Evolutionary conservation across 2,329 filamentous ascomycete genomes (phyloP), one percentile per base, ranked within the genome.

Genomic region (Samsoniella hepiali): DNA sequence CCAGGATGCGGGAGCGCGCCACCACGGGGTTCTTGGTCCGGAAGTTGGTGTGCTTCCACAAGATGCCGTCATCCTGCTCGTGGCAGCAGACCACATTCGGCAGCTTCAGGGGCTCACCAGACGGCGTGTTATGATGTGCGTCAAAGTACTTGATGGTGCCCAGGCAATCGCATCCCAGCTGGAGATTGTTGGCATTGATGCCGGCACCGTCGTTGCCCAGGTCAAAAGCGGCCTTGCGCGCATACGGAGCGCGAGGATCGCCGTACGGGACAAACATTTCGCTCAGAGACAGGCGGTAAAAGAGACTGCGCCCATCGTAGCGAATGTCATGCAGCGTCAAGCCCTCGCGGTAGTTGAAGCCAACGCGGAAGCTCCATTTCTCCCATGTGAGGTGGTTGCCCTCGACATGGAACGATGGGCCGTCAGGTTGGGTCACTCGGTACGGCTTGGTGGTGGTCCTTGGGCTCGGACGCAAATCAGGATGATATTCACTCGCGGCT

Each of bases 211-310:
- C 85, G 64, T 89, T 86, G 5, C 88, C 88, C 56, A 90, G 82
- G 67, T 91, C 88, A 67, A 91, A 90, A 0, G 87, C 88, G 15
- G 84, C 83, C 69, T 90, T 90, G 44, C 86, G 80, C 22, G 85
- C 84, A 70, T 84, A 89, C 0, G 87, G 87, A 6, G 78, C 75
- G 3, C 88, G 81, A 8, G 84, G 84, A 67, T 89, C 87, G 2
- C 79, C 86, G 66, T 90, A 90, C 0, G 86, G 85, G 0, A 89
- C 85, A 27, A 83, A 82, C 88, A 91, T 91, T 71, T 91, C 88
- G 57, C 82, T 82, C 38, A 90, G 77, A 36, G 83, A 84, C 17
- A 91, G 72, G 0, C 88, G 81, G 72, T 90, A 87, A 70, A 90
- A 82, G 27, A 90, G 75, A 62, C 81, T 84, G 47, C 86, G 79